Conservation (phyloP, 345 rosid species). For the Xanthoceras sorbifolium region DNA sequence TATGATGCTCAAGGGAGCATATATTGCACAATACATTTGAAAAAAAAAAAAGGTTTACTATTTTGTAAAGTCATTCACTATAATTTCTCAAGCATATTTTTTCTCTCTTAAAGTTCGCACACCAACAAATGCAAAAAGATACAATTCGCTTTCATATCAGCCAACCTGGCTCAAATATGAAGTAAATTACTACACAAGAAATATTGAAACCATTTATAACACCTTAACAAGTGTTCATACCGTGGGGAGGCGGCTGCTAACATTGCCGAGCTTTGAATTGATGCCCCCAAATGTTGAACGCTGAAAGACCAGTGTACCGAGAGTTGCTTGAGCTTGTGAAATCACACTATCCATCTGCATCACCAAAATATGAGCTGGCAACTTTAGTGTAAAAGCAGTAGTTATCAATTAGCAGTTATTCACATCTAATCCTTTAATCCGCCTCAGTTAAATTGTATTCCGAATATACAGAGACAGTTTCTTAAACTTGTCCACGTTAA, state of each 20-base stretch:
- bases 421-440: neutral
- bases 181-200: neutral
- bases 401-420: neutral
- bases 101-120: neutral
- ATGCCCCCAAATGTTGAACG: slow-evolving; percentile 93
- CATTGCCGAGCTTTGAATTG: slow-evolving; percentile 89
- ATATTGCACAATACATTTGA: neutral
- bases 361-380: slow-evolving; percentile 24
- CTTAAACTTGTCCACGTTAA: neutral
- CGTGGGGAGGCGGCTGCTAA: slow-evolving; percentile 90
- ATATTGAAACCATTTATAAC: slow-evolving; percentile 7
- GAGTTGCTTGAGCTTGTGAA: slow-evolving; percentile 95
- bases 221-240: slow-evolving; percentile 37
- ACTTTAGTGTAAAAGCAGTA: slow-evolving; percentile 12
- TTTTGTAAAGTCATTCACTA: neutral
- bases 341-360: slow-evolving; percentile 89
- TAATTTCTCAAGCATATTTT: neutral
- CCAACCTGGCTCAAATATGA: neutral
- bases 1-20: neutral
- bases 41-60: neutral
- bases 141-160: neutral
- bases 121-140: neutral
- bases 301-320: slow-evolving; percentile 81
- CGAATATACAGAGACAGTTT: neutral
- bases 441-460: neutral